Evolutionary conservation across 257 asterid genomes (phyloP), one percentile per base, ranked within the genome.

Genomic region (Nicotiana sylvestris): DNA sequence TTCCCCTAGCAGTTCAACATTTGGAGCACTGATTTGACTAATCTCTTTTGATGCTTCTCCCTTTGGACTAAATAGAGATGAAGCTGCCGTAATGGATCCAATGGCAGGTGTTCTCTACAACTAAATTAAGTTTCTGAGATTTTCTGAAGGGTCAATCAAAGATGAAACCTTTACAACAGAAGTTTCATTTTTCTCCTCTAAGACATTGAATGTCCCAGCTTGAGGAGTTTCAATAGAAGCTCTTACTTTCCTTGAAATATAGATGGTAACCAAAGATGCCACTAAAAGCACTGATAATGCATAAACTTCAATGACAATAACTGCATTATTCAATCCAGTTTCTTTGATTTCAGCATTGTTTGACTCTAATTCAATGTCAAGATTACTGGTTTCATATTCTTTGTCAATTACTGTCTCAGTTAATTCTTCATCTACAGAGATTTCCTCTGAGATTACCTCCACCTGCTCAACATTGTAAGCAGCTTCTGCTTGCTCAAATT

Each of bases 1-100:
- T 86, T 94, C 98, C 37, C 93, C 93, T 2, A 94, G 88, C 85
- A 94, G 81, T 88, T 91, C 90, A 53, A 90, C 91, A 6, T 78
- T 70, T 32, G 95, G 94, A 0, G 92, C 86, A 46, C 82, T 57
- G 82, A 83, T 82, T 72, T 55, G 61, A 83, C 81, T 60, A 30
- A 39, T 32, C 33, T 78, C 86, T 77, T 70, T 11, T 1, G 83
- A 15, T 74, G 86, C 86, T 86, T 87, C 91, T 78, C 67, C 81
- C 6, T 10, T 33, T 5, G 81, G n/a, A 43, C 29, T 83, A 53
- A 70, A 9, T 4, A 62, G 72, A 81, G 74, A 74, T 9, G 86
- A 66, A 76, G 88, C 84, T 80, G 84, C 87, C 3, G 88, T 32
- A 4, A 78, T 65, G 32, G 88, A 86, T 37, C 79, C 89, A 12